phyloP scores from a whole-genome alignment of 768 basidiomycete genomes.

The Boletales sp. region DNA sequence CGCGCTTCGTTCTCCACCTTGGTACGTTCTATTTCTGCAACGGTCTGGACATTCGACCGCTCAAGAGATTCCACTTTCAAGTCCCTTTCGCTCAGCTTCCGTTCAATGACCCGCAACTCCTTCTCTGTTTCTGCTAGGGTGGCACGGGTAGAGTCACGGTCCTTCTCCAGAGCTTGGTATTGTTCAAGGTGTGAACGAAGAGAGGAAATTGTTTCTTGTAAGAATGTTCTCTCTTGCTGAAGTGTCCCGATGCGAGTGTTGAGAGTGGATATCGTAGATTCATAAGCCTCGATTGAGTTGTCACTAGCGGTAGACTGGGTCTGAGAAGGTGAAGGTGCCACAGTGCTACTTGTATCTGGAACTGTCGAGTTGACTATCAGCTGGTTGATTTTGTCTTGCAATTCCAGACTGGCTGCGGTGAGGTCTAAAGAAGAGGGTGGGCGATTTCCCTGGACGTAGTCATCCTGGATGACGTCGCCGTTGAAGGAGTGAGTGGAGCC shows the following conservation, averaged over 20 bases:
- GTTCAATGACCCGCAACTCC: conserved; percentile 39
- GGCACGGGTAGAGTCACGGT: conserved; percentile 41
- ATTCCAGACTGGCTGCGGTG: conserved; percentile 35
- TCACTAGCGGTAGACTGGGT: conserved; percentile 38
- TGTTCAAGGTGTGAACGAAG: conserved; percentile 20
- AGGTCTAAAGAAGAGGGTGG: conserved; percentile 32
- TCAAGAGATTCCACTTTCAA: conserved; percentile 47
- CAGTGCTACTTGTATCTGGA: conserved; percentile 10
- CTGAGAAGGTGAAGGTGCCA: conserved; percentile 27
- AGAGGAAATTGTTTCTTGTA: conserved; percentile 38
- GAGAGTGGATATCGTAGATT: conserved; percentile 18
- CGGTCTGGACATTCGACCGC: conserved; percentile 35
- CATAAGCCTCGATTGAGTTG: conserved; percentile 6
- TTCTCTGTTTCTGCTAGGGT: conserved; percentile 43
- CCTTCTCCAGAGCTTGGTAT: conserved; percentile 35
- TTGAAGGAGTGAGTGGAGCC: conserved; percentile 38
- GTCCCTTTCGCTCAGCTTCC: conserved; percentile 42
- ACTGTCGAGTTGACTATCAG: conserved; percentile 34
- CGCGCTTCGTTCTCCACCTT: conserved; percentile 44
- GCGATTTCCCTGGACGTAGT: conserved; percentile 7
- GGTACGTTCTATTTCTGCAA: conserved; percentile 43
- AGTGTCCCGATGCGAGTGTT: conserved; percentile 50
- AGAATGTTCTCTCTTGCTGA: conserved; percentile 66
- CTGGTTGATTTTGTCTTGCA: conserved; percentile 49
- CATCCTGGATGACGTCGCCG: conserved; percentile 24